phyloP scores from a whole-genome alignment of 495 filamentous ascomycete genomes.

The Schizothecium vesticola region DNA sequence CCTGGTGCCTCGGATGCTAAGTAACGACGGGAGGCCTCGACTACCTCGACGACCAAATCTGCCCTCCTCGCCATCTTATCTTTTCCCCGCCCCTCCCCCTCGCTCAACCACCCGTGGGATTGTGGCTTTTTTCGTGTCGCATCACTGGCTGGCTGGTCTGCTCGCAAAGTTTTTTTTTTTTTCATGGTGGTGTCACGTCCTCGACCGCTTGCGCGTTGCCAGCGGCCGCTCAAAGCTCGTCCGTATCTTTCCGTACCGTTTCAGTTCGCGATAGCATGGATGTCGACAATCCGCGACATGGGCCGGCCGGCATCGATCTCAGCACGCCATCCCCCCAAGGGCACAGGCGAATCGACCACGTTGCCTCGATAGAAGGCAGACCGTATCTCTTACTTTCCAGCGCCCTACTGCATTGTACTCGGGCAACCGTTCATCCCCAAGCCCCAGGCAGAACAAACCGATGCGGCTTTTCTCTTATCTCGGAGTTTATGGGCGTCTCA shows the following conservation, averaged over 20 bases:
- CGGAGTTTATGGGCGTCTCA: background rate
- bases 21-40: background rate
- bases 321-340: background rate
- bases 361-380: background rate
- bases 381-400: background rate
- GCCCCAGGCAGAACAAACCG: background rate
- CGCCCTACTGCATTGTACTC: background rate
- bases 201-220: background rate
- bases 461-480: background rate
- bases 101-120: slow-evolving; percentile 12
- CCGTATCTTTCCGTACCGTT: background rate
- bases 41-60: background rate
- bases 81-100: slow-evolving; percentile 34
- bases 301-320: background rate
- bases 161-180: background rate
- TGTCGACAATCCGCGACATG: background rate
- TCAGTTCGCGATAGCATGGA: background rate
- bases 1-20: slow-evolving; percentile 3
- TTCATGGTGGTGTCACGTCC: background rate
- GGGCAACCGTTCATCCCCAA: background rate
- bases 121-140: slow-evolving; percentile 15
- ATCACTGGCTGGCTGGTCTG: slow-evolving; percentile 14
- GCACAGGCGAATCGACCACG: background rate
- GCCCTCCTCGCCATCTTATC: slow-evolving; percentile 19
- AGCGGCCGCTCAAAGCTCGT: background rate